Percentiles rank a stretch among this genome's conserved stretches.
Evolutionary conservation across 2,329 filamentous ascomycete genomes (phyloP).

Genomic region (Diaporthe citri): DNA sequence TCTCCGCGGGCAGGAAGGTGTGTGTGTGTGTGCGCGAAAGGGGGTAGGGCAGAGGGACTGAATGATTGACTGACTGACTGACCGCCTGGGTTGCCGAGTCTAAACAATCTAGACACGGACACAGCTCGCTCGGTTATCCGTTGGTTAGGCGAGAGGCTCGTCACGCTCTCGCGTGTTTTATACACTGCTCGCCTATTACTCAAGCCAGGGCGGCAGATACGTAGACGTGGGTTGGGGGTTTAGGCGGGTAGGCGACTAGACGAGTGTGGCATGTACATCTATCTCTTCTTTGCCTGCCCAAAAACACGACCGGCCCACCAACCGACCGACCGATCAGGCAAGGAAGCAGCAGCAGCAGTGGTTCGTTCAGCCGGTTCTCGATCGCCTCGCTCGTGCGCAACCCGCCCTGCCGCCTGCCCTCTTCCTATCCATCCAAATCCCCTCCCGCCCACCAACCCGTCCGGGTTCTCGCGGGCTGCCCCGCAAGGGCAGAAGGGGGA

Average conservation of each 20-base stretch:
- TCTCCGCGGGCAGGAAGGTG: not conserved
- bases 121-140: not conserved
- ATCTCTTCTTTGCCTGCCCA: not conserved
- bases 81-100: conserved; percentile 19
- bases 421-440: not conserved
- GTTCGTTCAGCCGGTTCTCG: not conserved
- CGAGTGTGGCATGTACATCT: not conserved
- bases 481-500: not conserved
- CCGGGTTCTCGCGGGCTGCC: conserved; percentile 6
- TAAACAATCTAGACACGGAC: not conserved
- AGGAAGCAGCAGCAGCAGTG: not conserved
- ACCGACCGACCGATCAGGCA: not conserved
- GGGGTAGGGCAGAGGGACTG: not conserved
- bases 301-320: not conserved
- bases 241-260: not conserved
- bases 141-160: conserved; percentile 12
- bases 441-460: not conserved
- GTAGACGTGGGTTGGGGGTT: not conserved
- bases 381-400: not conserved
- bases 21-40: not conserved
- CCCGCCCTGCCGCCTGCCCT: not conserved
- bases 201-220: conserved; percentile 4
- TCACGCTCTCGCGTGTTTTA: conserved; percentile 9
- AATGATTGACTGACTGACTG: not conserved
- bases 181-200: conserved; percentile 2